Evolutionary conservation across 75 land plant genomes (phyloP).

Genomic region (Ceratopteris richardii): DNA sequence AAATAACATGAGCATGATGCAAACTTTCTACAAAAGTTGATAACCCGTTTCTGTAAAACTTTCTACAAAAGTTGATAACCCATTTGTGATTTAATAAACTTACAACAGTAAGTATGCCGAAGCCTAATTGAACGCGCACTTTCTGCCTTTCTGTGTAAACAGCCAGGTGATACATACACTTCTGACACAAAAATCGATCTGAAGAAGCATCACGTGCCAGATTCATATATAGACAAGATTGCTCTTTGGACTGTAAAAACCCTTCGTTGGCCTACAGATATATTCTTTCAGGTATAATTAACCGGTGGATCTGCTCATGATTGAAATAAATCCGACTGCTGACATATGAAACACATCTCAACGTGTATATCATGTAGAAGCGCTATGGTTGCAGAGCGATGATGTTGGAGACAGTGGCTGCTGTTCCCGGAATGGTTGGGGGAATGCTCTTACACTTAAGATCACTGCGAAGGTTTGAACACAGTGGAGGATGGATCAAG

Average conservation of each 20-base stretch:
- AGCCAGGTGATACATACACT: conserved; percentile 85
- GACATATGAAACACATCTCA: not conserved
- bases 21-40: too few relatives aligned
- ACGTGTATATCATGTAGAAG: conserved; percentile 29
- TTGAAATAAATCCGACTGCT: not conserved
- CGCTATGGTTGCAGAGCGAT: conserved; percentile 76
- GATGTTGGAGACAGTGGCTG: conserved; percentile 94
- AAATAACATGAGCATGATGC: too few relatives aligned
- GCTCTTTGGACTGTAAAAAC: conserved; percentile 77
- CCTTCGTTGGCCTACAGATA: conserved; percentile 59
- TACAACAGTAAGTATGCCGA: too few relatives aligned
- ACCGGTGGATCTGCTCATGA: not conserved
- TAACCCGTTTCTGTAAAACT: too few relatives aligned
- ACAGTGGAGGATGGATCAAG: conserved; percentile 86
- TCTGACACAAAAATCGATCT: conserved; percentile 73
- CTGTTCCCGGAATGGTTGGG: conserved; percentile 93
- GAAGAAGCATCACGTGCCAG: conserved; percentile 66
- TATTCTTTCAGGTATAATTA: conserved; percentile 76
- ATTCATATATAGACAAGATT: conserved; percentile 47
- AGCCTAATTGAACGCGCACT: too few relatives aligned
- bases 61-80: too few relatives aligned
- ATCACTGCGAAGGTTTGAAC: conserved; percentile 72
- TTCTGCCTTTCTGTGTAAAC: too few relatives aligned
- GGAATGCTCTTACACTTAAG: conserved; percentile 76
- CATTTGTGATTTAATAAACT: too few relatives aligned